Evolutionary conservation across 1,139 yeast genomes (phyloP).

Genomic region (Magnusiomyces tetraspermus): DNA sequence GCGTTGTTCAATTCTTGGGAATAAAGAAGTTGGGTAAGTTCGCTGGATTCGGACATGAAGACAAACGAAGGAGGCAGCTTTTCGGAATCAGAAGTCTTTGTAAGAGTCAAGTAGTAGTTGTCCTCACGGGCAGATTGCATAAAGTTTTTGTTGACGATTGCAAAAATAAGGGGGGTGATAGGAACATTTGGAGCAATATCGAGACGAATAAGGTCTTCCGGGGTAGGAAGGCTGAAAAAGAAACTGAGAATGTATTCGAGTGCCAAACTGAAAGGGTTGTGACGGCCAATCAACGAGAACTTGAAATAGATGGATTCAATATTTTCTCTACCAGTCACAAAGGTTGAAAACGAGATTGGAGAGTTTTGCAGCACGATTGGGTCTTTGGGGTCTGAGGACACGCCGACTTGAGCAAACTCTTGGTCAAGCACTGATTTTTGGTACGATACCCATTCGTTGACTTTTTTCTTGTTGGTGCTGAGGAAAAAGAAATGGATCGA

Average conservation of each 20-base stretch:
- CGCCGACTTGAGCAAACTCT: conserved; percentile 79
- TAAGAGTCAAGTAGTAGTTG: conserved; percentile 74
- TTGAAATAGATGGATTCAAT: conserved; percentile 54
- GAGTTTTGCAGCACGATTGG: conserved; percentile 46
- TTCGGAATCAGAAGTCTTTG: conserved; percentile 65
- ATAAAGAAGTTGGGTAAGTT: conserved; percentile 59
- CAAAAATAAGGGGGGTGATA: conserved; percentile 59
- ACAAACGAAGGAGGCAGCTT: conserved; percentile 66
- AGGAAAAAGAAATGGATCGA: conserved; percentile 45
- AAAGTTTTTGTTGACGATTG: conserved; percentile 72
- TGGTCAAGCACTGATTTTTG: conserved; percentile 43
- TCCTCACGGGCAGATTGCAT: conserved; percentile 71
- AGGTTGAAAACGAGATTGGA: conserved; percentile 60
- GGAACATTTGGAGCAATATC: conserved; percentile 50
- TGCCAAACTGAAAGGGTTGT: conserved; percentile 58
- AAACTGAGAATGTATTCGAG: conserved; percentile 50
- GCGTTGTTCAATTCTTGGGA: conserved; percentile 45
- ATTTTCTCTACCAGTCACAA: conserved; percentile 83
- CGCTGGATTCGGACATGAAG: conserved; percentile 82
- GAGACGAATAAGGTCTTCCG: conserved; percentile 39
- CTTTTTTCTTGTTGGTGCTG: conserved; percentile 46
- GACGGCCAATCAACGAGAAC: conserved; percentile 67
- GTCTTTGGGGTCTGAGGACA: conserved; percentile 26
- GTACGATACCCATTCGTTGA: conserved; percentile 43
- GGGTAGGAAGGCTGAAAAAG: conserved; percentile 42